These are phyloP conservation scores for Psilocybe subaeruginosa DNA, from an alignment of 768 basidiomycete genomes.

Conservation along the genomic window DNA sequence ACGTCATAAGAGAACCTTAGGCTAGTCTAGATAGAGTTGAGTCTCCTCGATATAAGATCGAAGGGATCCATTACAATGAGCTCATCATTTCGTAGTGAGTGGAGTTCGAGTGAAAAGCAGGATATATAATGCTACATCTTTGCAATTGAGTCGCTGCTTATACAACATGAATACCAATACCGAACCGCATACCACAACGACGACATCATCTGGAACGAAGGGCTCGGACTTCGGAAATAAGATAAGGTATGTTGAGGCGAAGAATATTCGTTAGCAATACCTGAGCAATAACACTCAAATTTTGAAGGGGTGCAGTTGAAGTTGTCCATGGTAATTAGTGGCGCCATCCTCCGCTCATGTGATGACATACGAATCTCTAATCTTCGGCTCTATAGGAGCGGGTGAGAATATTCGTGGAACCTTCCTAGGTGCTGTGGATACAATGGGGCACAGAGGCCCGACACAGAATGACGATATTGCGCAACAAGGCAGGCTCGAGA, in stretches of 20 bases:
- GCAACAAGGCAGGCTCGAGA: conserved; percentile 39
- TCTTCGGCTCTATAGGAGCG: conserved; percentile 30
- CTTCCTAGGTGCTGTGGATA: conserved; percentile 41
- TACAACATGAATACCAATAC: conserved; percentile 5
- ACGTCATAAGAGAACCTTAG: conserved; percentile 1
- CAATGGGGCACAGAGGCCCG: conserved; percentile 27
- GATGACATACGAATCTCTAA: neutral
- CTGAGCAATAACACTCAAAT: neutral
- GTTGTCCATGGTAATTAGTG: conserved; percentile 35
- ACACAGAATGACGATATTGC: conserved; percentile 38
- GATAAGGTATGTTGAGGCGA: conserved; percentile 21
- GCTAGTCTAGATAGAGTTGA: neutral
- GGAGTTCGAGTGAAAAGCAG: neutral
- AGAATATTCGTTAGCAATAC: neutral
- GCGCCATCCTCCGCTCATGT: neutral
- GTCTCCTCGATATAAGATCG: neutral
- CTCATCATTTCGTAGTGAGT: conserved; percentile 5
- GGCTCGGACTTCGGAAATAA: conserved; percentile 22
- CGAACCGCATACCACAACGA: neutral
- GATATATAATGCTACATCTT: neutral
- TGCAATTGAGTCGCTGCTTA: neutral
- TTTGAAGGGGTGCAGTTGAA: conserved; percentile 33
- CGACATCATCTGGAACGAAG: conserved; percentile 2
- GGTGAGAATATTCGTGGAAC: conserved; percentile 51
- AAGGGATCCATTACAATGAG: conserved; percentile 4